phyloP scores from a whole-genome alignment of 176 grass and related monocot species.

The Echinochloa phyllopogon region DNA sequence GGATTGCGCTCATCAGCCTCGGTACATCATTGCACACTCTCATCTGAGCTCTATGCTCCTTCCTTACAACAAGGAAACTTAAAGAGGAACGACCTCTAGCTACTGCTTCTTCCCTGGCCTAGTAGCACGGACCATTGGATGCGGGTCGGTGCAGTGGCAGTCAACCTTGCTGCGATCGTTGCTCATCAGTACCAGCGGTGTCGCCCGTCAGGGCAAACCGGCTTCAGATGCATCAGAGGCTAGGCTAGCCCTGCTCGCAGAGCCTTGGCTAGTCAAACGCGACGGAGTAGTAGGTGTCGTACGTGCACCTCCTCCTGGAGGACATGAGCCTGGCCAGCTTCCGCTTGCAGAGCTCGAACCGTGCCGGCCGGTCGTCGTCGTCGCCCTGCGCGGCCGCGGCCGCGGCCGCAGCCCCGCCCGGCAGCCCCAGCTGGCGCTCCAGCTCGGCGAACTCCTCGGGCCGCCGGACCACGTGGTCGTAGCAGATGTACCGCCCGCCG shows the following conservation, averaged over 20 bases:
- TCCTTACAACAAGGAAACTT: not conserved
- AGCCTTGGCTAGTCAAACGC: conserved; percentile 36
- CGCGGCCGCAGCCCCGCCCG: conserved; percentile 28
- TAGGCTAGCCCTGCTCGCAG: not conserved
- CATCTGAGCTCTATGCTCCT: not conserved
- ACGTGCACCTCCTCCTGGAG: conserved; percentile 69
- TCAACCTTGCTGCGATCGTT: not conserved
- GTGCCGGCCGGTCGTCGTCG: conserved; percentile 50
- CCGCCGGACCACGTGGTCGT: conserved; percentile 72
- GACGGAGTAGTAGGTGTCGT: conserved; percentile 70
- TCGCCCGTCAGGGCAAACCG: not conserved
- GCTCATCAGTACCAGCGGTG: not conserved
- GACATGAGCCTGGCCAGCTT: conserved; percentile 77
- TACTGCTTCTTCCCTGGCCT: not conserved
- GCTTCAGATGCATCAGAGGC: not conserved
- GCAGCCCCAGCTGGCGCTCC: conserved; percentile 82
- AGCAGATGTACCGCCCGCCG: conserved; percentile 88
- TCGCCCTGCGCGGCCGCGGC: conserved; percentile 25
- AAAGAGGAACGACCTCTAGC: not conserved
- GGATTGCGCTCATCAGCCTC: not conserved
- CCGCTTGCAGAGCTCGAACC: conserved; percentile 81
- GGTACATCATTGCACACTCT: not conserved
- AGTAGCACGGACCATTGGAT: not conserved
- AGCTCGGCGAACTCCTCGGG: conserved; percentile 74
- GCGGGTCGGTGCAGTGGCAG: not conserved